phyloP scores from a whole-genome alignment of 139 green algal species.

The Chlorella sp. region DNA sequence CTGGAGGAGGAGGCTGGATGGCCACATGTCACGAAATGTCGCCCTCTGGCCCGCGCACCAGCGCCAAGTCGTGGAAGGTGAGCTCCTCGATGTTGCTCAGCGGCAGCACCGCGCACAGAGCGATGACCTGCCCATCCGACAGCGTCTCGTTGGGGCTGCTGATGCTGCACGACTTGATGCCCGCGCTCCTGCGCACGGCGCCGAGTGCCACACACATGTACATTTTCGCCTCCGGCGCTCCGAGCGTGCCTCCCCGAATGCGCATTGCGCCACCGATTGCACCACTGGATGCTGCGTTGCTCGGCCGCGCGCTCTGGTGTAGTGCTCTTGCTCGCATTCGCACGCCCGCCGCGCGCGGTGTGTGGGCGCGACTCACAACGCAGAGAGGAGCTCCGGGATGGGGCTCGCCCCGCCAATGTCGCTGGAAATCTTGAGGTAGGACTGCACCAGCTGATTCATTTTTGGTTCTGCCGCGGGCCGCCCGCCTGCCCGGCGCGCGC shows the following conservation, averaged over 20 bases:
- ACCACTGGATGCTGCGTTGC: too few species aligned
- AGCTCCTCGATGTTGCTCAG: slow-evolving; percentile 23
- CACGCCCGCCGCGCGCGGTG: neutral
- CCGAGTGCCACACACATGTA: too few species aligned
- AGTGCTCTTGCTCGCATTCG: too few species aligned
- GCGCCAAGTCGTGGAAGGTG: slow-evolving; percentile 24
- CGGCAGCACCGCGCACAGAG: slow-evolving; percentile 32
- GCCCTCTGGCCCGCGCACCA: slow-evolving; percentile 22
- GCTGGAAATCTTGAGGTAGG: slow-evolving; percentile 11
- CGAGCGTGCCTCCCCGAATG: too few species aligned
- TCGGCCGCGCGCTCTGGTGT: too few species aligned
- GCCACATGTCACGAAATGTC: too few species aligned
- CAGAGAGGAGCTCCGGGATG: slow-evolving; percentile 14
- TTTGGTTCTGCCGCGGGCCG: too few species aligned
- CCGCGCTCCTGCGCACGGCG: slow-evolving; percentile 23
- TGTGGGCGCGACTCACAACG: slow-evolving; percentile 5
- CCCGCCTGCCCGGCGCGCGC: too few species aligned
- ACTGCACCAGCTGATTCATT: slow-evolving; percentile 3
- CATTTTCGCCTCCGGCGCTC: too few species aligned
- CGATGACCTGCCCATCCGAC: slow-evolving; percentile 28
- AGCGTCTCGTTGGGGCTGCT: slow-evolving; percentile 24
- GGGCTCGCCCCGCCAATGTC: slow-evolving; percentile 19
- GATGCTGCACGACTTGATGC: slow-evolving; percentile 21
- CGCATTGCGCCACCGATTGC: too few species aligned
- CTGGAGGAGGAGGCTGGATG: too few species aligned